These are phyloP conservation scores for Kwoniella sp. DNA, from an alignment of 768 basidiomycete genomes.

Conservation along the genomic window DNA sequence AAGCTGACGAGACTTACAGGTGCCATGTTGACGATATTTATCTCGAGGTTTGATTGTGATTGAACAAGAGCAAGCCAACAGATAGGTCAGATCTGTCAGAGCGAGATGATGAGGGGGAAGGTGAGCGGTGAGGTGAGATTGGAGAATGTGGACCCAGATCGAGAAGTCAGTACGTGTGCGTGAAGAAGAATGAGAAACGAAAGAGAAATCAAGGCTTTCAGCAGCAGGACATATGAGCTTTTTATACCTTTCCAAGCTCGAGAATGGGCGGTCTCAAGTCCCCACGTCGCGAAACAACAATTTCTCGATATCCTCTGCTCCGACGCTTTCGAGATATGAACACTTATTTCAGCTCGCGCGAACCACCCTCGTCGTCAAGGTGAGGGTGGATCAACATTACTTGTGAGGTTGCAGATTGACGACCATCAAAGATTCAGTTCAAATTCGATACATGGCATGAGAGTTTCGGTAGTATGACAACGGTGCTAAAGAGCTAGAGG, in stretches of 20 bases:
- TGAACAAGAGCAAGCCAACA: too few species aligned
- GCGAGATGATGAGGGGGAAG: too few species aligned
- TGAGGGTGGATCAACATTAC: not conserved
- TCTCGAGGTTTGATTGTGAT: too few species aligned
- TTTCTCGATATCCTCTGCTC: not conserved
- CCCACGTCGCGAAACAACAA: not conserved
- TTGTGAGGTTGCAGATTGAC: not conserved
- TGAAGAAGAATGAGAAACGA: not conserved
- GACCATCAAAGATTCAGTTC: not conserved
- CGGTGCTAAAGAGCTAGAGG: not conserved
- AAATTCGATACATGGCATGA: constrained; percentile 10
- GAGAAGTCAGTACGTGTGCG: too few species aligned
- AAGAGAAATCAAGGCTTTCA: too few species aligned
- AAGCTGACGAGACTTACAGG: not conserved
- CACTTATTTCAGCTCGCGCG: not conserved
- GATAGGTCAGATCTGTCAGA: too few species aligned
- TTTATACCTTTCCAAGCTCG: not conserved
- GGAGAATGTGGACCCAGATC: too few species aligned
- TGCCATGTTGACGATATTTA: constrained; percentile 1
- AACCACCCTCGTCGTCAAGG: not conserved
- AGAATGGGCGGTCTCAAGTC: not conserved
- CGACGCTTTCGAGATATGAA: not conserved
- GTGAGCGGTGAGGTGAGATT: not conserved
- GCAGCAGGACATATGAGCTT: not conserved
- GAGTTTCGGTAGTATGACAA: constrained; percentile 6